Evolutionary conservation across 768 basidiomycete species (phyloP), one percentile per base, ranked within the genome.

Genomic region (Russula brevipes): DNA sequence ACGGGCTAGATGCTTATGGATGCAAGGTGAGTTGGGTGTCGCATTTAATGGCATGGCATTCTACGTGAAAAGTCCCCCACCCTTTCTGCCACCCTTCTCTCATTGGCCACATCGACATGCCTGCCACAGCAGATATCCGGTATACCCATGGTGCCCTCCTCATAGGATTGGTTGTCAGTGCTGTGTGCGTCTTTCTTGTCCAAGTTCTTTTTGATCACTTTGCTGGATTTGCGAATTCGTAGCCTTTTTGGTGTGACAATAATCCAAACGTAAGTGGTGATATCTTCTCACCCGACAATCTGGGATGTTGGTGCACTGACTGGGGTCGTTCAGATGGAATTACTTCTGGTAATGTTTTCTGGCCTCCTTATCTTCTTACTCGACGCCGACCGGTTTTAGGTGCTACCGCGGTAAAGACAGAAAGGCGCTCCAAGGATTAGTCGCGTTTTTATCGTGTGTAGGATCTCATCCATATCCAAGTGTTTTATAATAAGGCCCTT

Each of bases 381-480:
- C 9, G 1, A 38, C 49, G 38, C 16, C 45, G 7, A 61, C 4
- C 5, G 5, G 36, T 35, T 4, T 7, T 17, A 61, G 60, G 24
- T 1, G 16, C 1, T 55, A 55, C 52, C 39, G 31, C 6, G 4
- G 30, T 12, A 19, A 14, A 12, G 60, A 61, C 11, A 5, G 31
- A 14, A 50, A 3, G 10, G 0, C 0, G 1, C 54, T 56, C 47
- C 35, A 56, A 33, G 8, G 33, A 11, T 42, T 56, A 9, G 9
- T 61, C 10, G 60, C 39, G 6, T 8, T 51, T 11, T 0, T 61
- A 24, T 4, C 49, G 60, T 61, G 24, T 17, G 60, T 61, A 5
- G 19, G 2, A 24, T 24, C 31, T 19, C 4, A 42, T n/a, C 5
- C n/a, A 5, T 39, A 10, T 31, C 6, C n/a, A 17, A 10, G 16